Percentiles rank a stretch among this genome's conserved stretches.
Conservation (phyloP, 2,329 filamentous ascomycete genomes). For the Thermochaetoides dissita region DNA sequence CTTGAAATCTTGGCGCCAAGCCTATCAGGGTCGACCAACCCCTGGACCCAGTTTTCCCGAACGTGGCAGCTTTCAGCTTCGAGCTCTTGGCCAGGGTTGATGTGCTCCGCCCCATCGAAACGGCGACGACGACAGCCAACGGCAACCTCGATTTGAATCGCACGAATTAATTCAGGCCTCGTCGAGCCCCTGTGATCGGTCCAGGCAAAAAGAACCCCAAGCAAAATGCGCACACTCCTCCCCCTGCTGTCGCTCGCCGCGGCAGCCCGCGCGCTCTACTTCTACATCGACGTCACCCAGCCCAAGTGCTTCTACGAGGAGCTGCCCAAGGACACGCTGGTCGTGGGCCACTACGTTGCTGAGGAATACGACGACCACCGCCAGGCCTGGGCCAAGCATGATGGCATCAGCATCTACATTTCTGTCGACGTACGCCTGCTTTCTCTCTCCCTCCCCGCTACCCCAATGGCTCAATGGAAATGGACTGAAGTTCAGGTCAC, state of each 20-base stretch:
- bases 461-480: no score
- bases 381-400: constrained; percentile 56
- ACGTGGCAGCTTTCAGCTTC: constrained; percentile 36
- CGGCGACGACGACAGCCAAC: constrained; percentile 6
- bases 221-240: constrained; percentile 45
- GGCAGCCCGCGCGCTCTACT: constrained; percentile 72
- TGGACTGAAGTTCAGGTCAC: no score
- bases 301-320: constrained; percentile 98
- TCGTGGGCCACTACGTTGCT: constrained; percentile 82
- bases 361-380: constrained; percentile 66
- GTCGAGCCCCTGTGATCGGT: no score
- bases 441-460: not conserved
- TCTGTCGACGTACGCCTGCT: constrained; percentile 58
- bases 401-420: constrained; percentile 70
- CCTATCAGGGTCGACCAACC: not conserved
- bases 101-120: constrained; percentile 2
- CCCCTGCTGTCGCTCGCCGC: constrained; percentile 52
- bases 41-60: constrained; percentile 24
- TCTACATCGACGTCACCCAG: constrained; percentile 76
- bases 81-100: constrained; percentile 11
- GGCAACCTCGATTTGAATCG: not conserved
- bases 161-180: not conserved
- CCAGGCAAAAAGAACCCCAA: no score
- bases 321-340: constrained; percentile 89
- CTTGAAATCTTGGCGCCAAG: not conserved